A percentile compares a stretch with the other conserved stretches of the same genome.
These are phyloP conservation scores for Primulina eburnea DNA, from an alignment of 257 asterid genomes.

Conservation along the genomic window DNA sequence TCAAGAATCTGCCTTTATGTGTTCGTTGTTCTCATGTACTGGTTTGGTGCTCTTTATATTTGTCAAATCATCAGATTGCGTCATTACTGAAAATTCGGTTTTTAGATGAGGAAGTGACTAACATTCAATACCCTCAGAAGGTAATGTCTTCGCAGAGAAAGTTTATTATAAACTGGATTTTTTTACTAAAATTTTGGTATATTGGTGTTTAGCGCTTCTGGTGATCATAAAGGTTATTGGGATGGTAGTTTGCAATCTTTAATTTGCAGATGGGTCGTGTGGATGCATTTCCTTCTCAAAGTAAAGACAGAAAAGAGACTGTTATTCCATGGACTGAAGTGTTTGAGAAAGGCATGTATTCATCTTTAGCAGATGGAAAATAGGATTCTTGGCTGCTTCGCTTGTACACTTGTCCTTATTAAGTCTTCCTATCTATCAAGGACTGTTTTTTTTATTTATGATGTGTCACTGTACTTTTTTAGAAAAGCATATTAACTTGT, in stretches of 20 bases:
- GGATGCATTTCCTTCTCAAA: constrained; percentile 53
- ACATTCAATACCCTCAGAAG: constrained; percentile 70
- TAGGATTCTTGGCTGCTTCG: constrained; percentile 15
- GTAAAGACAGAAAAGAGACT: constrained; percentile 58
- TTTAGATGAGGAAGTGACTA: constrained; percentile 71
- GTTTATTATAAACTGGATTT: neutral
- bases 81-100: constrained; percentile 85
- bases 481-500: neutral
- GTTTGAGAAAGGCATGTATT: constrained; percentile 40
- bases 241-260: neutral
- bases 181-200: neutral
- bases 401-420: constrained; percentile 10
- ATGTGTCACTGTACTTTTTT: neutral
- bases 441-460: neutral
- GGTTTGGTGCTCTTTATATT: neutral
- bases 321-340: constrained; percentile 82
- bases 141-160: constrained; percentile 31
- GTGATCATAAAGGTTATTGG: constrained; percentile 30
- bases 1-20: neutral
- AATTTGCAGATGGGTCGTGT: constrained; percentile 75
- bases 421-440: constrained; percentile 6
- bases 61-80: constrained; percentile 52
- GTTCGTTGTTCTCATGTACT: neutral
- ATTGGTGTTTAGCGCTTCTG: neutral
- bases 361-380: constrained; percentile 48